Conservation (phyloP, 106 monocot genomes). For the Ottelia alismoides region DNA sequence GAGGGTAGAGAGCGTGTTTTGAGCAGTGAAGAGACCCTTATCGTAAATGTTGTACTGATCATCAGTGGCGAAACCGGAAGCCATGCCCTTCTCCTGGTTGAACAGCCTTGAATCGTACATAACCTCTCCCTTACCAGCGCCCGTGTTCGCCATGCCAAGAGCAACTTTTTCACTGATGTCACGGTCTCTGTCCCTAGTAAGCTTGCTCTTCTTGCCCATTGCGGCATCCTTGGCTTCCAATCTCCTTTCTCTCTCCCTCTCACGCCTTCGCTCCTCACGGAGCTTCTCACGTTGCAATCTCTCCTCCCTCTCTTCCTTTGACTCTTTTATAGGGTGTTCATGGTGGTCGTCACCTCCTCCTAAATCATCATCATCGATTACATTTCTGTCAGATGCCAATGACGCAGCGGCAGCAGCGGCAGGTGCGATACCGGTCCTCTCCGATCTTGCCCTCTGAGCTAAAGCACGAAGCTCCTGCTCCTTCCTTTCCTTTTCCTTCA, state of each 20-base stretch:
- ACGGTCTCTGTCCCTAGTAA: no score
- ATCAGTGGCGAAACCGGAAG: slow-evolving; percentile 69
- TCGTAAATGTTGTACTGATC: no score
- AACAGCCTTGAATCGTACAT: slow-evolving; percentile 89
- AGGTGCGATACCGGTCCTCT: slow-evolving; percentile 61
- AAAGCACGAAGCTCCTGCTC: slow-evolving; percentile 72
- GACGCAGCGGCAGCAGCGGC: slow-evolving; percentile 29
- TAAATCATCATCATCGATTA: slow-evolving; percentile 27
- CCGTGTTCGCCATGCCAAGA: slow-evolving; percentile 70
- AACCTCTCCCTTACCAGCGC: slow-evolving; percentile 51
- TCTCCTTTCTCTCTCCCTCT: no score
- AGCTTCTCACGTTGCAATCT: slow-evolving; percentile 69
- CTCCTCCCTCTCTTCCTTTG: slow-evolving; percentile 60
- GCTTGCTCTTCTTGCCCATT: no score
- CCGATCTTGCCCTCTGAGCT: slow-evolving; percentile 64
- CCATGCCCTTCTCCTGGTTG: slow-evolving; percentile 95
- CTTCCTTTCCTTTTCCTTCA: slow-evolving; percentile 83
- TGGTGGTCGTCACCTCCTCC: slow-evolving; percentile 5
- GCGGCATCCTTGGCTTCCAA: no score
- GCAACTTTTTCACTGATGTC: slow-evolving; percentile 86
- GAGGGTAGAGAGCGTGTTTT: slow-evolving; percentile 71
- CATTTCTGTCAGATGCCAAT: slow-evolving; percentile 10
- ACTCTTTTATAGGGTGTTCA: slow-evolving; percentile 34
- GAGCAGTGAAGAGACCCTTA: slow-evolving; percentile 75
- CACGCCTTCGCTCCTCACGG: no score